phyloP scores from a whole-genome alignment of 306 rosid genomes.

The Glycine tomentella region DNA sequence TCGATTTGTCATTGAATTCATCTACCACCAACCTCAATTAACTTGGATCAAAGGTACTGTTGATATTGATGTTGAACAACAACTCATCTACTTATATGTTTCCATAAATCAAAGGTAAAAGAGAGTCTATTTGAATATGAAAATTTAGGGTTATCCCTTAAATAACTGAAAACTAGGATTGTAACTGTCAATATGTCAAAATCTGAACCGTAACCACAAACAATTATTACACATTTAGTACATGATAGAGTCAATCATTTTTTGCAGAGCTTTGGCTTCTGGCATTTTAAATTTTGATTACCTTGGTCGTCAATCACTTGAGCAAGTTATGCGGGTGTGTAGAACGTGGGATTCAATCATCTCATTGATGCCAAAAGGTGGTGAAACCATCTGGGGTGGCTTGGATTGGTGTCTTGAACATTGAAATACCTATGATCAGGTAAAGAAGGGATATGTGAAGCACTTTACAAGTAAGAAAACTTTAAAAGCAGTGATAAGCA shows the following conservation, averaged over 20 bases:
- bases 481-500: constrained; percentile 43
- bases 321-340: constrained; percentile 59
- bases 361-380: constrained; percentile 87
- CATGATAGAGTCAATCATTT: constrained; percentile 29
- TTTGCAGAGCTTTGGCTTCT: constrained; percentile 72
- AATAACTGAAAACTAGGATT: neutral
- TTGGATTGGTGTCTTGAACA: constrained; percentile 72
- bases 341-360: constrained; percentile 85
- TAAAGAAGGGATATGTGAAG: constrained; percentile 47
- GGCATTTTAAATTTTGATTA: constrained; percentile 66
- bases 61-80: too few species aligned
- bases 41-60: too few species aligned
- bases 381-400: constrained; percentile 80
- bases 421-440: constrained; percentile 50
- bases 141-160: neutral
- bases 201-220: neutral
- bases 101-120: constrained; percentile 1
- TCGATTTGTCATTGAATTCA: too few species aligned
- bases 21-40: too few species aligned
- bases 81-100: neutral
- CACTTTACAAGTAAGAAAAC: constrained; percentile 42
- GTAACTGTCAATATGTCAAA: too few species aligned
- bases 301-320: constrained; percentile 67
- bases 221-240: constrained; percentile 12
- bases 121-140: neutral